These are phyloP conservation scores for Biscutella auriculata DNA, from an alignment of 441 rosid genomes.

Conservation along the genomic window DNA sequence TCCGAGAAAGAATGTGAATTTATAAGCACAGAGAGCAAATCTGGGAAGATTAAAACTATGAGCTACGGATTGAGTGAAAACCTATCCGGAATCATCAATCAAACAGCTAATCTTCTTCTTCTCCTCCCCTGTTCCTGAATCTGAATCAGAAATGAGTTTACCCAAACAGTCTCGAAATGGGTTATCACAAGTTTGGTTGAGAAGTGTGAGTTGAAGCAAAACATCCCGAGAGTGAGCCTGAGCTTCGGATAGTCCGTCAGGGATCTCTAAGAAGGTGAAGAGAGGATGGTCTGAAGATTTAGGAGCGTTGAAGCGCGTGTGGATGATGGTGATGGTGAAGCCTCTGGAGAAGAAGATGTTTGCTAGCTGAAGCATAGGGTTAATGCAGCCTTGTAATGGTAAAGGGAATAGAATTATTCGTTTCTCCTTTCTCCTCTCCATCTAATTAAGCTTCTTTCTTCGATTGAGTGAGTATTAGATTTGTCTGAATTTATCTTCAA, in stretches of 20 bases:
- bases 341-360: constrained; percentile 15
- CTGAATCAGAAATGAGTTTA: not conserved
- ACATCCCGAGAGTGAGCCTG: constrained; percentile 5
- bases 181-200: constrained; percentile 14
- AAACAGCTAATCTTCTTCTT: constrained; percentile 12
- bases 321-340: constrained; percentile 22
- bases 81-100: constrained; percentile 26
- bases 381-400: constrained; percentile 23
- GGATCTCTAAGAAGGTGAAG: constrained; percentile 20
- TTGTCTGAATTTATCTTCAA: too few relatives aligned
- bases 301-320: constrained; percentile 20
- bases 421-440: constrained; percentile 6
- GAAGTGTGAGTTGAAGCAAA: constrained; percentile 11
- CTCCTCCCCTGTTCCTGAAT: constrained; percentile 5
- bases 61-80: constrained; percentile 26
- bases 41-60: constrained; percentile 22
- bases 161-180: constrained; percentile 25
- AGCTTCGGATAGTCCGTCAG: constrained; percentile 16
- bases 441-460: not conserved
- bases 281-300: constrained; percentile 15
- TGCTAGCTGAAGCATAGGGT: constrained; percentile 24
- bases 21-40: constrained; percentile 23
- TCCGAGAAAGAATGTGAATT: constrained; percentile 19
- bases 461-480: too few relatives aligned
- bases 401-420: constrained; percentile 17